Evolutionary conservation across 2,329 filamentous ascomycete species (phyloP), one percentile per base, ranked within the genome.

Genomic region (Trichoderma atrobrunneum): DNA sequence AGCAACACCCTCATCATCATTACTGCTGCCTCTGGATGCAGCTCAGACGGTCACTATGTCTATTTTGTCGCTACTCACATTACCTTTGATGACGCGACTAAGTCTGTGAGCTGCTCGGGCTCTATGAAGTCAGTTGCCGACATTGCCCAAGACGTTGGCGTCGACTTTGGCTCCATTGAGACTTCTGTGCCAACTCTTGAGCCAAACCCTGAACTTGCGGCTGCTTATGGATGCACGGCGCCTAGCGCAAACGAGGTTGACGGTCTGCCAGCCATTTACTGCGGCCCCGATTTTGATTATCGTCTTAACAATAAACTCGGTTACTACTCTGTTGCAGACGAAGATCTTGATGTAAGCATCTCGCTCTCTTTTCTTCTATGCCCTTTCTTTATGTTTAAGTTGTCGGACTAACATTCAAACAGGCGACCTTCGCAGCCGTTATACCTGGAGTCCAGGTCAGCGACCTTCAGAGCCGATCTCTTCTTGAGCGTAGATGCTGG

Each of bases 21-120:
- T 24, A 59, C 64, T 16, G 64, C 64, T 3, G 64, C 51, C 24
- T 39, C 64, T 21, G 51, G 64, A 10, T 67, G 64, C 12, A 67
- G 64, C 18, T 67, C 64, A 2, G 64, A 67, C 14, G 51, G 64
- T 1, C 51, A 67, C 32, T 67, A 67, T 1, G 24, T 67, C 24
- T 67, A 67, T 34, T 67, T 67, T 43, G 64, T 67, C 7, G 64
- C 64, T 10, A 67, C 51, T 30, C 21, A 56, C 5, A 39, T 67
- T 16, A 28, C 32, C 5, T 67, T 67, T 39, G 26, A 39, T 8
- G 64, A 67, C 2, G 28, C 28, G 16, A 39, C 51, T 24, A 51
- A 59, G 51, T 67, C 64, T 21, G 64, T 67, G 7, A 67, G 51
- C 51, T 67, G 64, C 24, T 39, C 32, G 12, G 64, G 64, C 1